Evolutionary conservation across 345 rosid genomes (phyloP), one percentile per base, ranked within the genome.

Genomic region (Linum trigynum): DNA sequence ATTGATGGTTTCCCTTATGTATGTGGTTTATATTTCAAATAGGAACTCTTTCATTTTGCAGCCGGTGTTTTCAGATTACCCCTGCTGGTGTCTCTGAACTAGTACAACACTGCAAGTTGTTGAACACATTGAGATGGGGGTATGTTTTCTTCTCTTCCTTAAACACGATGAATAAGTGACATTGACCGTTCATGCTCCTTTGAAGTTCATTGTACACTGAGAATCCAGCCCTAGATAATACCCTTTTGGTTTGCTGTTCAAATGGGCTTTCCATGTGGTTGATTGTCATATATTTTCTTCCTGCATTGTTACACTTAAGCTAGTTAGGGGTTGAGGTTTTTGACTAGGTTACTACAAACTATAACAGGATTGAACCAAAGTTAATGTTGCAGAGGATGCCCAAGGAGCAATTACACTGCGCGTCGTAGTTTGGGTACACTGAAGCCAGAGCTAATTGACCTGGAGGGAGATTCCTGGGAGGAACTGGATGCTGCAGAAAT

Each of bases 301-400:
- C 39, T 4, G 53, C 53, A 48, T 48, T 2, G 53, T 43, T 67
- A 61, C 12, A 10, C 59, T 61, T 64, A 64, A 65, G 16, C 36
- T 37, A 17, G 66, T 69, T 65, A 61, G 50, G 35, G 42, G 65
- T 50, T 60, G 72, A 78, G 79, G 74, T 70, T 77, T 77, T 82
- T 83, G 79, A 76, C 81, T 78, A 65, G 83, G 57, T 58, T 71
- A 71, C 57, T 66, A 80, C 55, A 68, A 82, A 77, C 65, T 64
- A 79, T 77, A 82, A 78, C 86, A 77, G 83, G 81, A 59, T 79
- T 90, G 85, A 85, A 83, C 73, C 55, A 75, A 78, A 77, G 73
- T 82, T 86, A 80, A 79, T 88, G 76, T 88, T 88, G 91, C 96
- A 90, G 94, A 80, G 97, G 92, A 65, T 85, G 87, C 75, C 94